These are phyloP conservation scores for Fragilaria crotonensis DNA, from an alignment of 108 stramenopile genomes.

Conservation along the genomic window DNA sequence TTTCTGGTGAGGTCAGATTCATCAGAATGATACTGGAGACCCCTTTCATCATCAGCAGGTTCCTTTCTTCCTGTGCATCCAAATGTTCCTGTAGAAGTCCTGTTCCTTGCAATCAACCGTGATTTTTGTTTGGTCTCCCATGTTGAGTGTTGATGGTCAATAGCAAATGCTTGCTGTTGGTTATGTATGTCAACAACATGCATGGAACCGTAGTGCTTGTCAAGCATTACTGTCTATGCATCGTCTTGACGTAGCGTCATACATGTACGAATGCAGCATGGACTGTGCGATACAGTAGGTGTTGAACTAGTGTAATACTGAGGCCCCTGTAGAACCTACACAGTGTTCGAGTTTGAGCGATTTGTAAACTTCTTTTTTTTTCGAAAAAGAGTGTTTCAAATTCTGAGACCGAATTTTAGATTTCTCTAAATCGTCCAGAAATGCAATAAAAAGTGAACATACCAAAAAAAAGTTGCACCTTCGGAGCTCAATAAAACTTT, in stretches of 20 bases:
- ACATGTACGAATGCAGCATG: too few species aligned
- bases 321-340: too few species aligned
- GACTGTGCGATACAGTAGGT: neutral
- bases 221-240: too few species aligned
- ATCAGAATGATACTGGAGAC: neutral
- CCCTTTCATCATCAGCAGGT: neutral
- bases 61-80: too few species aligned
- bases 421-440: neutral
- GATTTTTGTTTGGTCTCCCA: neutral
- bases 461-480: neutral
- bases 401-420: neutral
- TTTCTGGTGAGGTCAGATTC: neutral
- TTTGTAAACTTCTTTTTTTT: neutral
- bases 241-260: too few species aligned
- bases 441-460: neutral
- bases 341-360: neutral
- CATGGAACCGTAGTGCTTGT: too few species aligned
- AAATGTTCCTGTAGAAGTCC: neutral
- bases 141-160: neutral
- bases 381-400: neutral
- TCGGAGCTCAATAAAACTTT: neutral
- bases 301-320: neutral
- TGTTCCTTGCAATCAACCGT: neutral
- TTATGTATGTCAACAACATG: too few species aligned
- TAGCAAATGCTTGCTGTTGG: neutral